Base-by-base conservation (phyloP, 495 filamentous ascomycete species). In the Parachaetomium inaequale region DNA sequence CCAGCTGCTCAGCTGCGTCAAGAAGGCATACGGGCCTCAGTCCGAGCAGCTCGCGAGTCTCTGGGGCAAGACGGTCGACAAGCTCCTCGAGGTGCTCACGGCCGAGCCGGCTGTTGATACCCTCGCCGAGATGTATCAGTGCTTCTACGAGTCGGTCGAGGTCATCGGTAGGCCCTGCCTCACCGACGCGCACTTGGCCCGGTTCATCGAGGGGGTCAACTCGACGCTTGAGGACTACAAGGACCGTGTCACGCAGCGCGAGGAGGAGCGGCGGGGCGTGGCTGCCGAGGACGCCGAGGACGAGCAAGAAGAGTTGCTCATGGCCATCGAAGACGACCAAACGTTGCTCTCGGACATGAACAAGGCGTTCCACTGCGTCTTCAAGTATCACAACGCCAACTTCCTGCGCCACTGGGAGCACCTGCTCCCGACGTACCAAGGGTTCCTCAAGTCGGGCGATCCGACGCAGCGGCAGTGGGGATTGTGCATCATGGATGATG, bases 351-450 rank as follows among this genome's bases (percentile, higher is more conserved):
- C 93, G 10, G 95, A 99, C 70, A 99, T 99, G 95, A 99, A 98
- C 86, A 99, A 99, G 79, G 92, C 95, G 0, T 99, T 96, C 84
- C 95, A 99, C 75, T 94, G 90, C 47, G 92, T 99, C 67, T 98
- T 98, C 81, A 97, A 97, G 81, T 90, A 96, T 80, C 90, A 95
- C 69, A 88, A 90, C 59, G 81, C 84, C 19, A 72, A 80, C 29
- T 99, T 98, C 84, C 83, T 99, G 55, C 88, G 85, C 10, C 75
- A 89, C 46, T 98, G 93, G 93, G 86, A 94, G 68, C 85, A 86
- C 26, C 82, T 99, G 21, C 82, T 93, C 63, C 78, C 76, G 14
- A 95, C 90, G 54, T 99, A 98, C 75, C 85, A 91, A 63, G 79
- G 79, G 25, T 97, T 97, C 72, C 87, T 96, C 72, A 87, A 84